Conservation (phyloP, 805 yeast species). For the Saccharomycopsis sp. region DNA sequence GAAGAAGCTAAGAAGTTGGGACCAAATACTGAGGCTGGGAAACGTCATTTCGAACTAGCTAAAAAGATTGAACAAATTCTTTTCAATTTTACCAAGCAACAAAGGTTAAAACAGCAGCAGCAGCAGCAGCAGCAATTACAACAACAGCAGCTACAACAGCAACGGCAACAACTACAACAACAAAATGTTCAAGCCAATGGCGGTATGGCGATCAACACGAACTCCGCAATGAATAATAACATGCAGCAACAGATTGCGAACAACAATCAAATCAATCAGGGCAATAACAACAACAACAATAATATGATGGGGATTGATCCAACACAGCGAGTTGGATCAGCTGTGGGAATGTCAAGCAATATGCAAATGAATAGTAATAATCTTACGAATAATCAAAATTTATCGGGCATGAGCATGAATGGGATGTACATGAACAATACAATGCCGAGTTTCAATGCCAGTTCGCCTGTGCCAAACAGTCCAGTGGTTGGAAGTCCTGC, state of each 20-base stretch:
- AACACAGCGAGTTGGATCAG: background rate
- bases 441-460: background rate
- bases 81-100: constrained; percentile 11
- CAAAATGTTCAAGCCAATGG: background rate
- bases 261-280: constrained; percentile 3
- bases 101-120: constrained; percentile 14
- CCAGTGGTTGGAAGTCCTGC: too few relatives aligned
- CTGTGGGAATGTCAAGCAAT: constrained; percentile 1
- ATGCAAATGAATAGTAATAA: background rate
- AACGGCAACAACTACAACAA: constrained; percentile 7
- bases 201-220: background rate
- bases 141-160: constrained; percentile 9
- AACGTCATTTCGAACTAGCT: constrained; percentile 16
- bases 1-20: constrained; percentile 14
- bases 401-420: background rate
- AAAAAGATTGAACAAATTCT: constrained; percentile 15
- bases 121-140: constrained; percentile 14
- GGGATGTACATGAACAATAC: constrained; percentile 1
- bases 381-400: background rate
- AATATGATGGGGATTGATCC: background rate
- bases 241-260: background rate
- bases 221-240: constrained; percentile 2
- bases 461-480: too few relatives aligned
- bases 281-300: background rate
- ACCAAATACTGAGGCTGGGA: constrained; percentile 12